Base-by-base conservation (phyloP, 1,284 basidiomycete genomes). In the Boletus smithii region DNA sequence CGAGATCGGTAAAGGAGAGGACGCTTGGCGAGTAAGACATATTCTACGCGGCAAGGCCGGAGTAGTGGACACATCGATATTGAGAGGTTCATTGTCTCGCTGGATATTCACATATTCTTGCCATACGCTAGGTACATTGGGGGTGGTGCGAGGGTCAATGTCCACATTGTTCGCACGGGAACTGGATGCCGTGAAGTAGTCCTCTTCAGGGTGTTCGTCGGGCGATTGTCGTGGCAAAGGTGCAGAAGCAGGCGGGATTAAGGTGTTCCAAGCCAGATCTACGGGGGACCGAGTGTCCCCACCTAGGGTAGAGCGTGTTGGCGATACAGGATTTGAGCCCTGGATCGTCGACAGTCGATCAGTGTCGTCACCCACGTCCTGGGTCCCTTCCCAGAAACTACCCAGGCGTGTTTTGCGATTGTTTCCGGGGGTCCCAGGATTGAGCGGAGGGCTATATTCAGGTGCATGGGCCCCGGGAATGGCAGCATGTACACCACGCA, bases 331-430 rank as follows among this genome's bases (percentile, higher is more conserved):
- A 44, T 43, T 48, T 10, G 68, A 63, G 44, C 53, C 61, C 18
- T 62, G 58, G 13, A 64, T 51, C 18, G 56, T 61, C 11, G 59
- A 56, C 17, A 62, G 47, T 22, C 51, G 45, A 35, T 65, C 70
- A 8, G 44, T 57, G 41, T 70, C 60, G 20, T 72, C 61, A 26
- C 67, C 69, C 2, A 79, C 69, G 49, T 79, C 74, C 53, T 72
- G 73, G 5, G 74, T 78, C 14, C 84, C 85, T 53, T 82, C 74
- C 86, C 85, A 88, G 53, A 88, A 88, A 48, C 79, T 81, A 38
- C 76, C 76, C 27, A 85, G 62, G 22, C 83, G 74, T 17, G 73
- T 69, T 55, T 78, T 80, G 20, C 83, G 75, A 36, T 66, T 70
- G 37, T 68, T 73, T 31, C 73, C 74, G 1, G 83, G 79, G 1